Evolutionary conservation across 495 filamentous ascomycete species (phyloP).

Genomic region (Aspergillus indologenus): DNA sequence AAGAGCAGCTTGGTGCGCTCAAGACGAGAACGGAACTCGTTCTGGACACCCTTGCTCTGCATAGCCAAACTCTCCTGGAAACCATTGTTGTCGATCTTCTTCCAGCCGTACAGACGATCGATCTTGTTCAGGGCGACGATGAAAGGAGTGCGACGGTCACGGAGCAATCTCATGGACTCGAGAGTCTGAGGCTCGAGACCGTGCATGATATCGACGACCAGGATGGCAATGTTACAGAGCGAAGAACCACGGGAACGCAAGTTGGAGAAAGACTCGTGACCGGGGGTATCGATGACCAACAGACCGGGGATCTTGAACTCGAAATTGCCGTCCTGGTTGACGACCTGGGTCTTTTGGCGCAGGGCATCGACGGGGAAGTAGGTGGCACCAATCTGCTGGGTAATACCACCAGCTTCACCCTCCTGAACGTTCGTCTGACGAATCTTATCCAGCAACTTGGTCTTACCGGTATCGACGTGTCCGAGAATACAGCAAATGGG

Average conservation of each 20-base stretch:
- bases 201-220: slow-evolving; percentile 99
- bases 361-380: slow-evolving; percentile 98
- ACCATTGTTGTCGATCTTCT: slow-evolving; percentile 95
- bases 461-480: slow-evolving; percentile 99
- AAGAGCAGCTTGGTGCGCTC: slow-evolving; percentile 91
- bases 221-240: slow-evolving; percentile 98
- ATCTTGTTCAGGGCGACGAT: slow-evolving; percentile 99
- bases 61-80: slow-evolving; percentile 87
- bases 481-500: slow-evolving; percentile 99
- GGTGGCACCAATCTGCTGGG: slow-evolving; percentile 98
- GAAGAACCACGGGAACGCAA: slow-evolving; percentile 92
- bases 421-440: slow-evolving; percentile 99
- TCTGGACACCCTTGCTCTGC: slow-evolving; percentile 92
- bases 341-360: slow-evolving; percentile 82
- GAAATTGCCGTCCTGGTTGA: slow-evolving; percentile 86
- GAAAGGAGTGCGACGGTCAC: slow-evolving; percentile 95
- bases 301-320: slow-evolving; percentile 98
- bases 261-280: slow-evolving; percentile 99
- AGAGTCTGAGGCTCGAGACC: slow-evolving; percentile 97
- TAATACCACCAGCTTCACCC: slow-evolving; percentile 99
- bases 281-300: slow-evolving; percentile 96
- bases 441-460: slow-evolving; percentile 97
- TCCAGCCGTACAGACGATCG: slow-evolving; percentile 98
- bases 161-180: slow-evolving; percentile 91
- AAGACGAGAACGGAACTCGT: slow-evolving; percentile 88